These are phyloP conservation scores for Backusella morwellensis DNA, from an alignment of 192 early-diverging fungal species.

Conservation along the genomic window DNA sequence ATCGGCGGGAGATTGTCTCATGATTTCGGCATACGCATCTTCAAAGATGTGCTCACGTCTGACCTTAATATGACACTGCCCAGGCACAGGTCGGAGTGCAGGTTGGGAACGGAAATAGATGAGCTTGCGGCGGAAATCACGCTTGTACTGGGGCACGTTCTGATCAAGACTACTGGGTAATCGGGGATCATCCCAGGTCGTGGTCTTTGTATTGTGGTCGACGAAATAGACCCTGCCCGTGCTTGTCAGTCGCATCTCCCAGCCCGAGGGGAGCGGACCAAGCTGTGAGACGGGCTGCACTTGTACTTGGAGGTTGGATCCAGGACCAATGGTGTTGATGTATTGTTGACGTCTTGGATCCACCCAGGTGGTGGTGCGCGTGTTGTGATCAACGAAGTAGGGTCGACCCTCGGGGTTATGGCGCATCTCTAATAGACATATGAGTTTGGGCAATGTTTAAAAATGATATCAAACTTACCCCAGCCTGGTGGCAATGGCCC, in stretches of 20 bases:
- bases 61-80: constrained; percentile 93
- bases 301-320: constrained; percentile 59
- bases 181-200: constrained; percentile 97
- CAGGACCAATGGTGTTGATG: constrained; percentile 51
- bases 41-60: constrained; percentile 89
- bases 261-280: constrained; percentile 92
- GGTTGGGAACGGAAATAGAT: constrained; percentile 97
- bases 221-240: constrained; percentile 97
- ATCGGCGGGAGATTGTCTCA: constrained; percentile 87
- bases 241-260: constrained; percentile 98
- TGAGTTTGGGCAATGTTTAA: constrained; percentile 63
- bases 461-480: constrained; percentile 58
- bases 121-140: constrained; percentile 95
- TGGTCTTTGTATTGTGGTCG: constrained; percentile 97
- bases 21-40: constrained; percentile 93
- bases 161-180: constrained; percentile 81
- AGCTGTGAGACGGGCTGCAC: constrained; percentile 72
- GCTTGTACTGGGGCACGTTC: constrained; percentile 97
- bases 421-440: constrained; percentile 64
- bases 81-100: constrained; percentile 81
- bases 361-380: constrained; percentile 88
- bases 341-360: constrained; percentile 77
- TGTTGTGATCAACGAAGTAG: constrained; percentile 92
- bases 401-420: constrained; percentile 49
- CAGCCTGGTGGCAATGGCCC: constrained; percentile 81